These are phyloP conservation scores for Zelonia costaricensis DNA, from an alignment of 208 protist species.

Conservation along the genomic window DNA sequence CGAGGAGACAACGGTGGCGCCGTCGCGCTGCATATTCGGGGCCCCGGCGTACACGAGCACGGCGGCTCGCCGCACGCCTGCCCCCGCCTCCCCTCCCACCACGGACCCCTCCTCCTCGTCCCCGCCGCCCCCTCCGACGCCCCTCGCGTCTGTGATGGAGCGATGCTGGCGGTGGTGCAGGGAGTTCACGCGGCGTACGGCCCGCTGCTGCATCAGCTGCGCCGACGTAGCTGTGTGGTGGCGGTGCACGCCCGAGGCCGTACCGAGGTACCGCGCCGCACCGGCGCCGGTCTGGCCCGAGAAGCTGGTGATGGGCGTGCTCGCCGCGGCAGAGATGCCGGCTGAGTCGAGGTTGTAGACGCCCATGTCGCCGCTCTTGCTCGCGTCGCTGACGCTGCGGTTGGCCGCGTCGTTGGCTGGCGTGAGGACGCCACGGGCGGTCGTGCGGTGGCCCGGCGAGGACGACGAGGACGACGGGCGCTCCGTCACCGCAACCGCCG, in stretches of 20 bases:
- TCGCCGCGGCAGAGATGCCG: not conserved
- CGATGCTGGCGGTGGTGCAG: not conserved
- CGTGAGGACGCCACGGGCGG: not conserved
- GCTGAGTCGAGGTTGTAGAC: too few relatives aligned
- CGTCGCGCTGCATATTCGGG: not conserved
- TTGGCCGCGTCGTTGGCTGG: constrained; percentile 5
- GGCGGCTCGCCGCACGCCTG: not conserved
- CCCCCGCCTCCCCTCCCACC: not conserved
- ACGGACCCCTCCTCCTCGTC: not conserved
- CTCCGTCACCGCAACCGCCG: too few relatives aligned
- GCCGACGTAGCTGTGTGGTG: not conserved
- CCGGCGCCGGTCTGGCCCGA: not conserved
- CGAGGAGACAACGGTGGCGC: constrained; percentile 5
- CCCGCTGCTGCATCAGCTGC: not conserved
- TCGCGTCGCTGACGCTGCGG: not conserved
- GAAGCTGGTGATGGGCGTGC: not conserved
- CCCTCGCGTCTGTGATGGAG: too few relatives aligned
- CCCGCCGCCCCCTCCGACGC: too few relatives aligned
- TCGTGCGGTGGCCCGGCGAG: not conserved
- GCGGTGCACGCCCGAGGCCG: constrained; percentile 2
- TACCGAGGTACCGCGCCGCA: not conserved
- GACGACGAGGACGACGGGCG: too few relatives aligned
- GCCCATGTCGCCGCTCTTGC: not conserved
- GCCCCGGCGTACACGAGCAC: not conserved
- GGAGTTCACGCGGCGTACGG: not conserved